Percentiles rank a stretch among this genome's conserved stretches.
Conservation (phyloP, 495 filamentous ascomycete species). For the Hypoxylon perforatum region DNA sequence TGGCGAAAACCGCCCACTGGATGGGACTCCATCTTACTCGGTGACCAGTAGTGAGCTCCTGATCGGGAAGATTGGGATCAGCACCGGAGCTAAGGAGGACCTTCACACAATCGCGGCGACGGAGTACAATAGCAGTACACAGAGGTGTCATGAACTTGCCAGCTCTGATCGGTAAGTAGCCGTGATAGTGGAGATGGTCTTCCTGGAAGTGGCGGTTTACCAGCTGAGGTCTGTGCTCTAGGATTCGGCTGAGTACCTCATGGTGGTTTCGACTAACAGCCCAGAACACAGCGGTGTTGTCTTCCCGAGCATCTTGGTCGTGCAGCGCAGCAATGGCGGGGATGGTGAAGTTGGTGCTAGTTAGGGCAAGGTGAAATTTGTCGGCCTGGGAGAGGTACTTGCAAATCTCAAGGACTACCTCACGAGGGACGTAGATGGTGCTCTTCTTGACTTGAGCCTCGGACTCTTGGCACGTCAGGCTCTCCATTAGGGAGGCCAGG, state of each 20-base stretch:
- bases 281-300: conserved; percentile 20
- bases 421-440: not conserved
- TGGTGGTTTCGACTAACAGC: not conserved
- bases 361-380: conserved; percentile 3
- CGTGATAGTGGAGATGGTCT: not conserved
- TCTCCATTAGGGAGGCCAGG: too few species aligned
- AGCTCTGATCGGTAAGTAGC: not conserved
- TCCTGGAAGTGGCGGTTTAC: conserved; percentile 5
- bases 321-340: not conserved
- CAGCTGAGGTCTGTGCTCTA: not conserved
- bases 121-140: conserved; percentile 2
- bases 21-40: conserved; percentile 2
- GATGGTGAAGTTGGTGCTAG: not conserved
- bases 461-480: too few species aligned
- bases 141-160: conserved; percentile 8
- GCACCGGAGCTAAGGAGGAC: conserved; percentile 2
- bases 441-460: too few species aligned
- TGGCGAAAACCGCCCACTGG: not conserved
- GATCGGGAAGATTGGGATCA: not conserved
- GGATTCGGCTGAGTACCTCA: not conserved
- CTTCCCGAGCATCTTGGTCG: conserved; percentile 11
- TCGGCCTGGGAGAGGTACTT: conserved; percentile 4
- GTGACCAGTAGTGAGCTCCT: not conserved
- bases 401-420: not conserved
- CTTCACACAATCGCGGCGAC: not conserved